Percentiles rank a stretch among this genome's conserved stretches.
These are phyloP conservation scores for Pythium folliculosum DNA, from an alignment of 352 stramenopile genomes.

Conservation along the genomic window DNA sequence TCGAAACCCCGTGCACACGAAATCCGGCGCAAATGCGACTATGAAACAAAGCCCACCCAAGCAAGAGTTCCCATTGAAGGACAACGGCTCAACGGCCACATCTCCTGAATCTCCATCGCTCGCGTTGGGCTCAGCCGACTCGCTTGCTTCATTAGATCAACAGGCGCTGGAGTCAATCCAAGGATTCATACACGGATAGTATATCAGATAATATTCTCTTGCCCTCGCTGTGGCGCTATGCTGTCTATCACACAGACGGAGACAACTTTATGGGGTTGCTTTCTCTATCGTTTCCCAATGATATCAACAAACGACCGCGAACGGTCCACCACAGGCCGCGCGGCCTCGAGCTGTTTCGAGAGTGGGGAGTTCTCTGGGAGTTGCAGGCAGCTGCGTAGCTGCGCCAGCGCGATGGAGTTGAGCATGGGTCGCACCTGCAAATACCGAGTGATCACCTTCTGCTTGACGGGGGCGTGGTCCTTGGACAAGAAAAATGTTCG, in stretches of 20 bases:
- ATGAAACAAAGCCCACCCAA: slow-evolving; percentile 1
- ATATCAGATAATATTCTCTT: neutral
- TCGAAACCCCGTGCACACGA: slow-evolving; percentile 40
- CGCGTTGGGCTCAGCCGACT: neutral
- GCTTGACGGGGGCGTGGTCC: slow-evolving; percentile 49
- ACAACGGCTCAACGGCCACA: neutral
- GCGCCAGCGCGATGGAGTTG: slow-evolving; percentile 43
- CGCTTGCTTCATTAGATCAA: slow-evolving; percentile 24
- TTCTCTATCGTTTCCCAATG: slow-evolving; percentile 33
- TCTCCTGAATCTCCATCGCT: neutral
- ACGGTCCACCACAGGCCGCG: slow-evolving; percentile 25
- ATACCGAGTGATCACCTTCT: slow-evolving; percentile 51
- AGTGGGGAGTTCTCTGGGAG: slow-evolving; percentile 54
- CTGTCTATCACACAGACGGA: neutral
- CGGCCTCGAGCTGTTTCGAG: slow-evolving; percentile 47
- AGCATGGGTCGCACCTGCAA: slow-evolving; percentile 40
- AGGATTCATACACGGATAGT: slow-evolving; percentile 1
- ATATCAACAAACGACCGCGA: slow-evolving; percentile 52
- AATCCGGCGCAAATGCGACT: slow-evolving; percentile 15
- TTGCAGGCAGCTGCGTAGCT: slow-evolving; percentile 56
- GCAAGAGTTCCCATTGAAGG: neutral
- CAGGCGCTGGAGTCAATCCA: slow-evolving; percentile 19
- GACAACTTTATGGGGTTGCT: neutral
- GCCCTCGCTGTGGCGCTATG: neutral
- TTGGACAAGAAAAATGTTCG: slow-evolving; percentile 52